These are phyloP conservation scores for Candida boidinii DNA, from an alignment of 805 yeast genomes.

Conservation along the genomic window DNA sequence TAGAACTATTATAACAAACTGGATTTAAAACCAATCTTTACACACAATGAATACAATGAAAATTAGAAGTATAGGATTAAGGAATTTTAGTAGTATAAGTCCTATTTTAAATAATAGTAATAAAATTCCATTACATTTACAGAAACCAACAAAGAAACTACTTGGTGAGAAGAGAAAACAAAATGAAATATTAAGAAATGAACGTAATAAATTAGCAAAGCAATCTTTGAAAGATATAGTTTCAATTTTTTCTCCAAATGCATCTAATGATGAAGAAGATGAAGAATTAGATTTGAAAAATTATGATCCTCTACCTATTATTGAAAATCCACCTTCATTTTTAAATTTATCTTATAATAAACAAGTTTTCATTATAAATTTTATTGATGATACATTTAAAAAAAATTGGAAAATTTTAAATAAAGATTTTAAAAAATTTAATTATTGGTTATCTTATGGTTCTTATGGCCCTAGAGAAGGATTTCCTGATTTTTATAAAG, in stretches of 20 bases:
- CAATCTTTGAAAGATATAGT: slow-evolving; percentile 33
- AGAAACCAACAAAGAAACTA: slow-evolving; percentile 16
- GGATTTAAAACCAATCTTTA: slow-evolving; percentile 2
- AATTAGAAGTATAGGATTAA: too few species aligned
- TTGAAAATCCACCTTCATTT: slow-evolving; percentile 20
- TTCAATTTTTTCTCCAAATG: slow-evolving; percentile 20
- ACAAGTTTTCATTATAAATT: slow-evolving; percentile 46
- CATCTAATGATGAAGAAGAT: slow-evolving; percentile 19
- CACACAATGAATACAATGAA: slow-evolving; percentile 6
- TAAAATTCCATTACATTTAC: background rate
- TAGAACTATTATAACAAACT: background rate
- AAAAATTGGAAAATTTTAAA: slow-evolving; percentile 49
- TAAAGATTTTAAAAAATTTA: slow-evolving; percentile 41
- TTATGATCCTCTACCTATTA: slow-evolving; percentile 25
- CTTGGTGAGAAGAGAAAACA: slow-evolving; percentile 17
- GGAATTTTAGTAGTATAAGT: too few species aligned
- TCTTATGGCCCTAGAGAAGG: slow-evolving; percentile 63
- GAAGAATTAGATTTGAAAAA: slow-evolving; percentile 22
- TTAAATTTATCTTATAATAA: slow-evolving; percentile 36
- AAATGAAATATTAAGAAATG: slow-evolving; percentile 20
- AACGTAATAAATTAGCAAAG: slow-evolving; percentile 26
- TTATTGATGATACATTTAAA: slow-evolving; percentile 35
- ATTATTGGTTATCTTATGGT: slow-evolving; percentile 60
- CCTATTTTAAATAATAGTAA: too few species aligned
- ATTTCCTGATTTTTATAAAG: slow-evolving; percentile 35